Conservation (phyloP, 129 eudicot genomes). For the Daucus carota region DH1_v3.0 NC_030382.2:46463501-46464000, state of each 20-base stretch:
- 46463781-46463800: neutral
- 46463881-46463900: neutral
- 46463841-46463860: neutral
- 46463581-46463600: conserved; percentile 79
- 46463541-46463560: conserved; percentile 43
- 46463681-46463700: neutral
- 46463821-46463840: no score
- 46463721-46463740: conserved; percentile 13
- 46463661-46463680: conserved; percentile 33
- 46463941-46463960: neutral
- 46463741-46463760: neutral
- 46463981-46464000: no score
- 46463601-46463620: conserved; percentile 37
- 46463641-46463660: conserved; percentile 97
- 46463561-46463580: conserved; percentile 96
- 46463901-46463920: neutral
- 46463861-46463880: neutral
- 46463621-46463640: conserved; percentile 38
- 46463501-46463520: conserved; percentile 83
- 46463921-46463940: neutral
- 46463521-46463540: conserved; percentile 31
- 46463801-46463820: neutral
- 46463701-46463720: neutral
- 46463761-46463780: conserved; percentile 5
- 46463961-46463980: neutral